Percentiles rank a stretch among this genome's conserved stretches.
phyloP scores from a whole-genome alignment of 2,329 filamentous ascomycete species.

The Apiospora aurea region DNA sequence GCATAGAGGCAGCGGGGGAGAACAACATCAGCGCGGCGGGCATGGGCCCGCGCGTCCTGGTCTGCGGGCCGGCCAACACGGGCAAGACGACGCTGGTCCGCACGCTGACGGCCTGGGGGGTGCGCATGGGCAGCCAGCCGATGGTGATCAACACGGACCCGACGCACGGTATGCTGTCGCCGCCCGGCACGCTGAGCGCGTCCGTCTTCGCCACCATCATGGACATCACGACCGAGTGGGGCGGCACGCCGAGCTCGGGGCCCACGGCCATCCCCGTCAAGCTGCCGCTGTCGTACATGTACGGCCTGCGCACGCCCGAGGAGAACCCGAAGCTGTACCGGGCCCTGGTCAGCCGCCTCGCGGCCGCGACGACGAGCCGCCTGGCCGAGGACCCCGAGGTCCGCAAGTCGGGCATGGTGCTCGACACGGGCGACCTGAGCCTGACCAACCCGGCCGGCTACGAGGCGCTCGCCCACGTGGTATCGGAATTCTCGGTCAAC shows the following conservation, averaged over 20 bases:
- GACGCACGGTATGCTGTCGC: conserved; percentile 76
- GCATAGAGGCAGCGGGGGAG: conserved; percentile 40
- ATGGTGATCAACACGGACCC: conserved; percentile 87
- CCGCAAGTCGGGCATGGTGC: conserved; percentile 78
- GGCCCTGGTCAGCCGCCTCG: conserved; percentile 76
- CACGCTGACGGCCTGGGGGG: conserved; percentile 80
- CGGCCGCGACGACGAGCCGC: conserved; percentile 78
- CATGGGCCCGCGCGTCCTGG: conserved; percentile 80
- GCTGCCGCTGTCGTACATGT: conserved; percentile 89
- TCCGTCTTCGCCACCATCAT: conserved; percentile 87
- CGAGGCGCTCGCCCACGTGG: conserved; percentile 81
- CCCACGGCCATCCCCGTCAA: conserved; percentile 90
- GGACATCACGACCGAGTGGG: conserved; percentile 84
- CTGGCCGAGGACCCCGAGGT: conserved; percentile 78
- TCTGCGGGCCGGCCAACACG: conserved; percentile 78
- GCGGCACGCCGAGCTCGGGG: conserved; percentile 87
- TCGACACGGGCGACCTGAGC: conserved; percentile 80
- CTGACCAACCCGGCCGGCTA: conserved; percentile 68
- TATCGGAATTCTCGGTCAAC: conserved; percentile 70
- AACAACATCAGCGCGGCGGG: conserved; percentile 31
- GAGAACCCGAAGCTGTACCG: conserved; percentile 78
- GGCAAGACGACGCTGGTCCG: conserved; percentile 87
- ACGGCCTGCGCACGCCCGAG: conserved; percentile 75
- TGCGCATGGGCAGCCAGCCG: conserved; percentile 75
- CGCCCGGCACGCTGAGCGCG: conserved; percentile 84